phyloP scores from a whole-genome alignment of 2,329 filamentous ascomycete species.

The Diplodia sapinea region DNA sequence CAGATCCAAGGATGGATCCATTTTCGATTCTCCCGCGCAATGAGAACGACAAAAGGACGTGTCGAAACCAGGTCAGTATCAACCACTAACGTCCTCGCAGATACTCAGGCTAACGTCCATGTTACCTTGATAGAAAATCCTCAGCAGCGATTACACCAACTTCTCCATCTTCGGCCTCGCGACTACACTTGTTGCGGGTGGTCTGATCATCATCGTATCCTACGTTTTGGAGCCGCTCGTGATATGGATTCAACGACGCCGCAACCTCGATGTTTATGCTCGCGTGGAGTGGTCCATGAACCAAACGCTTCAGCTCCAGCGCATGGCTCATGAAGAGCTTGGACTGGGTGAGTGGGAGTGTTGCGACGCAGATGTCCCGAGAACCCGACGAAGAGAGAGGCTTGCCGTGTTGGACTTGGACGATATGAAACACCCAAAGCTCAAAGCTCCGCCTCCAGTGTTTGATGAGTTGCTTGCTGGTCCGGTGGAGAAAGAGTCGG shows the following conservation, averaged over 20 bases:
- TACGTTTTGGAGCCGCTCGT: constrained; percentile 22
- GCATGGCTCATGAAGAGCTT: constrained; percentile 26
- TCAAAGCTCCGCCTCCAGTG: not conserved
- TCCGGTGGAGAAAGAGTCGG: too few species aligned
- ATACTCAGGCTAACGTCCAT: not conserved
- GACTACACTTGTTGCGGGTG: constrained; percentile 36
- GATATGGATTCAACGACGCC: constrained; percentile 29
- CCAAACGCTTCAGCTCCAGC: constrained; percentile 32
- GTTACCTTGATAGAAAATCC: constrained; percentile 31
- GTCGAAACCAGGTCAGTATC: not conserved
- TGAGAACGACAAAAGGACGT: not conserved
- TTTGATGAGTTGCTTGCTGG: not conserved
- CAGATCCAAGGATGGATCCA: not conserved
- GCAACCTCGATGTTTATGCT: constrained; percentile 28
- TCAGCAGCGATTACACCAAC: constrained; percentile 33
- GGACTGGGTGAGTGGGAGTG: constrained; percentile 33
- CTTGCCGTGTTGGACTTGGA: constrained; percentile 24
- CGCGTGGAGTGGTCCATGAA: constrained; percentile 33
- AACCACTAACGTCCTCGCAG: not conserved
- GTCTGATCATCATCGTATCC: constrained; percentile 35
- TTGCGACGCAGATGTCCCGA: constrained; percentile 4
- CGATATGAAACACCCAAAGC: not conserved
- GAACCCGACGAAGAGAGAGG: constrained; percentile 11
- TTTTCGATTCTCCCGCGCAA: not conserved
- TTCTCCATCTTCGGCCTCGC: constrained; percentile 38